phyloP scores from a whole-genome alignment of 2,329 filamentous ascomycete species.

The Xylariaceae sp. region DNA sequence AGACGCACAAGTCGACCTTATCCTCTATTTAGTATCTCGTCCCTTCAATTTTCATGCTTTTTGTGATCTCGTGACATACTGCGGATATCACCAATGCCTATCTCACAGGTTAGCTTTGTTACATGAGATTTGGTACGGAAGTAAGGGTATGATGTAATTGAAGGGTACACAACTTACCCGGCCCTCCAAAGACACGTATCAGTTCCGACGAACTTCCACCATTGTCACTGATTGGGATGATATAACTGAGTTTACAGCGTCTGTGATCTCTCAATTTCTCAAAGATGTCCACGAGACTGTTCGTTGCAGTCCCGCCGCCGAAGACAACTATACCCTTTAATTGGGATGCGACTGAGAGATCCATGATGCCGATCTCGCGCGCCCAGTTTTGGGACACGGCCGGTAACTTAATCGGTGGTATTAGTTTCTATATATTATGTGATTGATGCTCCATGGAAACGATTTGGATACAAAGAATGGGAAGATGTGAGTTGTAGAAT shows the following conservation, averaged over 20 bases:
- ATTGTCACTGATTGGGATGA: slow-evolving; percentile 95
- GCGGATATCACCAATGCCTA: slow-evolving; percentile 33
- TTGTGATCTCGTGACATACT: slow-evolving; percentile 20
- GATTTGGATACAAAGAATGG: too few relatives aligned
- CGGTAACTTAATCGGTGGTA: too few relatives aligned
- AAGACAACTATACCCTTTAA: slow-evolving; percentile 71
- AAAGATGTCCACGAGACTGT: slow-evolving; percentile 90
- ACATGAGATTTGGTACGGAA: too few relatives aligned
- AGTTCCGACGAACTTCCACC: slow-evolving; percentile 91
- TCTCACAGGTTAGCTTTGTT: neutral
- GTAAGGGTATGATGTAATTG: too few relatives aligned
- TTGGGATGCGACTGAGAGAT: neutral
- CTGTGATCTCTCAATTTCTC: slow-evolving; percentile 61
- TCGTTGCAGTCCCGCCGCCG: slow-evolving; percentile 90
- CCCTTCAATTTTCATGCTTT: neutral
- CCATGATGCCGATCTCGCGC: too few relatives aligned
- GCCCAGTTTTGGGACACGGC: too few relatives aligned
- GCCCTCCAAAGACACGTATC: slow-evolving; percentile 90
- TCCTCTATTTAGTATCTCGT: neutral
- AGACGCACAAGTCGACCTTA: slow-evolving; percentile 82
- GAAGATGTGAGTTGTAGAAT: too few relatives aligned
- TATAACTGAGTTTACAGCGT: slow-evolving; percentile 68
- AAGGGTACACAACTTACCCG: slow-evolving; percentile 51
- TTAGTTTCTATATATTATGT: too few relatives aligned
- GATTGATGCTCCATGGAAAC: too few relatives aligned